phyloP scores from a whole-genome alignment of 2,329 filamentous ascomycete genomes.

The Ophiostoma sp. region DNA sequence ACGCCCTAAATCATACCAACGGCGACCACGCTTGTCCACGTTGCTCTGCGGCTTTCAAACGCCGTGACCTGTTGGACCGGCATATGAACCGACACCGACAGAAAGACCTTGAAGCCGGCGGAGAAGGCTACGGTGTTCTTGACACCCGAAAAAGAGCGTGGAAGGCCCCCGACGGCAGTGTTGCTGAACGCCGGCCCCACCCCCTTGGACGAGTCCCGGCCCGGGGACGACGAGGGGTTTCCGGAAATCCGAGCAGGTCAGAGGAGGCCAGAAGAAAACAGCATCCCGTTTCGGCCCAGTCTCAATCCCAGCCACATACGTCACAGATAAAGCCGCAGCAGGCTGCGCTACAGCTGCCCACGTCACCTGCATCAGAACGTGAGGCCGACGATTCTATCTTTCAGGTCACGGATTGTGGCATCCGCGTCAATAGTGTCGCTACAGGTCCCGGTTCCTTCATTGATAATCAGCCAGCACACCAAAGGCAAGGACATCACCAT shows the following conservation, averaged over 20 bases:
- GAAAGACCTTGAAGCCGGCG: constrained; percentile 25
- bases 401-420: neutral
- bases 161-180: constrained; percentile 23
- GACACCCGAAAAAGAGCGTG: constrained; percentile 26
- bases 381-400: constrained; percentile 12
- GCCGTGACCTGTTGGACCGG: constrained; percentile 26
- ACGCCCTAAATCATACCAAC: constrained; percentile 63
- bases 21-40: constrained; percentile 23
- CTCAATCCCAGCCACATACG: neutral
- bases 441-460: neutral
- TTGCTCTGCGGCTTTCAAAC: constrained; percentile 26
- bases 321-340: neutral
- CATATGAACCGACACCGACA: constrained; percentile 25
- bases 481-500: neutral
- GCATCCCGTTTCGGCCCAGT: neutral
- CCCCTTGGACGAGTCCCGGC: neutral
- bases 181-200: constrained; percentile 18
- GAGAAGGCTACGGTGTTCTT: constrained; percentile 24
- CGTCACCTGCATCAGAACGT: constrained; percentile 22
- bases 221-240: neutral
- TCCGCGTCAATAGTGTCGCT: neutral
- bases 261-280: neutral
- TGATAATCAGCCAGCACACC: neutral
- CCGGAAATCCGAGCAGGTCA: neutral
- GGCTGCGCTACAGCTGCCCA: constrained; percentile 16